Evolutionary conservation across 2,329 filamentous ascomycete genomes (phyloP), one percentile per base, ranked within the genome.

Genomic region (Thielaviopsis musarum): DNA sequence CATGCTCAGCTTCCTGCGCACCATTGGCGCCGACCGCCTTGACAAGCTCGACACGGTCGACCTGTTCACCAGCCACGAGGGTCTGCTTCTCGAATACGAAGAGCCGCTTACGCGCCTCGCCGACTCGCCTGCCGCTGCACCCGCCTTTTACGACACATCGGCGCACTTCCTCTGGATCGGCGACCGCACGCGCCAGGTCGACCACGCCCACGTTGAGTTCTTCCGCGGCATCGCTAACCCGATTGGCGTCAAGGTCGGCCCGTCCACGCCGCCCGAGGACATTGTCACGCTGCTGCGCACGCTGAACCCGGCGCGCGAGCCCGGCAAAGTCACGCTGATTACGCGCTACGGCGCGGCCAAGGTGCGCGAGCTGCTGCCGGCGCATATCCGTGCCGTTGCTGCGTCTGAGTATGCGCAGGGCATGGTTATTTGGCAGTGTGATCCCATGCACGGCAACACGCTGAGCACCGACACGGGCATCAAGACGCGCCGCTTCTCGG

Each of bases 161-260:
- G 88, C 89, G 0, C 93, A 98, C 70, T 97, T 98, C 75, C 80
- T 98, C 70, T 98, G 93, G 93, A 94, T 98, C 66, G 93, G 93
- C 59, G 93, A 98, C 71, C 87, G 93, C 64, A 98, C 93, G 1
- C 83, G 93, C 54, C 91, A 97, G 72, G 82, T 96, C 53, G 87
- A 93, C 68, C 88, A 91, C 66, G 91, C 87, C 0, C 93, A 98
- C 71, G 87, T 98, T 63, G 93, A 98, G 73, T 98, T 94, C 77
- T 95, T 97, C 79, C 86, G 93, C 53, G 93, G 93, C 61, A 86
- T 98, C 65, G 85, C 88, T 66, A 98, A 98, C 73, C 93, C 93
- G 0, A 88, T 98, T 65, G 93, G 93, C 63, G 85, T 98, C 72
- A 98, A 98, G 72, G 87, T 98, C 61, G 93, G 93, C 0, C 93